phyloP scores from a whole-genome alignment of 331 rosid genomes.

The Phaseolus coccineus region DNA sequence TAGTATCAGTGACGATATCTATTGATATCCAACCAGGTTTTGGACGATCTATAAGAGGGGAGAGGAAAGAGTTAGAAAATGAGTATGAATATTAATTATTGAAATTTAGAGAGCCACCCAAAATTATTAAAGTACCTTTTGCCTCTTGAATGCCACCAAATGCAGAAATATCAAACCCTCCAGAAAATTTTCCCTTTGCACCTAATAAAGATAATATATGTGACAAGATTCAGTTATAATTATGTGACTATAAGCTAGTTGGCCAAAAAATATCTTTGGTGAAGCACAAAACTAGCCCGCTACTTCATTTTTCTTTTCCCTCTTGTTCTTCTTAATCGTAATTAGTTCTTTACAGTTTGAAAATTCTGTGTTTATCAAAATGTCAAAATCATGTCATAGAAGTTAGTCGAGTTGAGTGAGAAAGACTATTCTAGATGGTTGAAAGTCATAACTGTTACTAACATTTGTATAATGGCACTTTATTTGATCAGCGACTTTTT shows the following conservation, averaged over 20 bases:
- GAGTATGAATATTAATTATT: slow-evolving; percentile 20
- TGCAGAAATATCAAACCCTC: slow-evolving; percentile 88
- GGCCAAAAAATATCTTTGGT: slow-evolving; percentile 24
- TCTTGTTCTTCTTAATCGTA: slow-evolving; percentile 1
- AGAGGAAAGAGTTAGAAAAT: slow-evolving; percentile 39
- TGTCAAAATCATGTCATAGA: slow-evolving; percentile 13
- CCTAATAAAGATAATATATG: slow-evolving; percentile 55
- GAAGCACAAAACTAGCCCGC: slow-evolving; percentile 23
- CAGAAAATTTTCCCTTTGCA: slow-evolving; percentile 88
- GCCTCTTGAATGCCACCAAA: slow-evolving; percentile 73
- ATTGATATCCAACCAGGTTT: slow-evolving; percentile 70
- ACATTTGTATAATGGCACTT: slow-evolving; percentile 6
- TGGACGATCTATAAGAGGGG: slow-evolving; percentile 46
- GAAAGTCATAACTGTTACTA: neutral
- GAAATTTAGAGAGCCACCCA: neutral
- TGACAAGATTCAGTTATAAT: slow-evolving; percentile 40
- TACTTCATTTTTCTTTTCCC: slow-evolving; percentile 19
- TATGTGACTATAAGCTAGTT: slow-evolving; percentile 8
- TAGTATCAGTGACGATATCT: slow-evolving; percentile 70
- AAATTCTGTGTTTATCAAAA: slow-evolving; percentile 3
- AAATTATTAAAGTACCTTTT: slow-evolving; percentile 54
- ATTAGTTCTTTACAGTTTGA: slow-evolving; percentile 22
- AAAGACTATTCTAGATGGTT: neutral
- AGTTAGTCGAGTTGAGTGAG: neutral
- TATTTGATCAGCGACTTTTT: neutral